Evolutionary conservation across 2,329 filamentous ascomycete species (phyloP), one percentile per base, ranked within the genome.

Genomic region (Epichloe coenophiala): DNA sequence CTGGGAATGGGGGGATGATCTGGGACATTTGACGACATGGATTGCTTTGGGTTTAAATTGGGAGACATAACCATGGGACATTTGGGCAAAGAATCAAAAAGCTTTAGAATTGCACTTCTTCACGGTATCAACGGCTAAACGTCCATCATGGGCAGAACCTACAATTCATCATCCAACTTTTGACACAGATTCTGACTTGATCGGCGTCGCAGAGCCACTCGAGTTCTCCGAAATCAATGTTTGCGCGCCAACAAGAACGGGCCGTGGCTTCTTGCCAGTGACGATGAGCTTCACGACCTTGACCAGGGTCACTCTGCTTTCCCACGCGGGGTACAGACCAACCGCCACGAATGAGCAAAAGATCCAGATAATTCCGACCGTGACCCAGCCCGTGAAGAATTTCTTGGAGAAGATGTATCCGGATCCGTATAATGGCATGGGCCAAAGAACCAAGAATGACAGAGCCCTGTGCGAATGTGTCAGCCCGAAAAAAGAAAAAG

Each of bases 371-470:
- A 89, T 83, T 1, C 81, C 82, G 1, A 85, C 78, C 2, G 78
- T 71, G 8, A 86, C 77, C 84, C 84, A 88, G 9, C 83, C 84
- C 0, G 83, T 84, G 63, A 88, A 89, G 70, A 88, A 89, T 1
- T 55, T 33, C 46, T 66, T 66, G 15, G 63, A 65, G 38, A 68
- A 68, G 49, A 95, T 77, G 63, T 95, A 95, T 1, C 78, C 78
- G 0, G 76, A 75, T 11, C 88, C 89, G 61, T 93, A 95, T 80
- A 95, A 82, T 1, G 89, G 89, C 77, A 95, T 91, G 0, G 90
- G 89, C 88, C 89, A 95, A 15, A 95, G 76, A 2, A 95, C 74
- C 0, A 95, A 71, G 51, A 95, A 72, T 0, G 80, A 75, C 0
- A 95, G 54, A 0, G 87, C 86, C 70, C 56, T 63, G 46, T 41